Conservation (phyloP, 371 early-diverging fungal genomes). For the Smittium culicis region DNA sequence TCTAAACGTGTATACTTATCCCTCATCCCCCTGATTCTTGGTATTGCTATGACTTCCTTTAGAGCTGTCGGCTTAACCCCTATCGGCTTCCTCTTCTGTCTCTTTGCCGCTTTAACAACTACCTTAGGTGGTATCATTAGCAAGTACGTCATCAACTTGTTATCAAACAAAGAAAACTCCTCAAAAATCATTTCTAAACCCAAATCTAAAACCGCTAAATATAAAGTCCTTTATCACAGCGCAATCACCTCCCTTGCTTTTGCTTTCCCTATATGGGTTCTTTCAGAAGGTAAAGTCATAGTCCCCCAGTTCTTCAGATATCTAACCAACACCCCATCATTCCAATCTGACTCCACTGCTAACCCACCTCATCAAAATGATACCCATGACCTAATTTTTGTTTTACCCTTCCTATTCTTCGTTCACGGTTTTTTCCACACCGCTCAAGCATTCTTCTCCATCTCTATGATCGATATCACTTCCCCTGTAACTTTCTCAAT, state of each 20-base stretch:
- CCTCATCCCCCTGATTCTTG: conserved; percentile 63
- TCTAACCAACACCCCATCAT: conserved; percentile 1
- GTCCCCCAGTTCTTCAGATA: conserved; percentile 11
- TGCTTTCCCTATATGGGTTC: conserved; percentile 71
- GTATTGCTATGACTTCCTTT: conserved; percentile 66
- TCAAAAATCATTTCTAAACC: conserved; percentile 21
- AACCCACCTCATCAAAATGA: not conserved
- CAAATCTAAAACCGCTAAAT: conserved; percentile 60
- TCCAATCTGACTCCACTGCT: not conserved
- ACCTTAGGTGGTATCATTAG: conserved; percentile 63
- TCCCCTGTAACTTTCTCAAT: conserved; percentile 82
- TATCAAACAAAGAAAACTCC: conserved; percentile 32
- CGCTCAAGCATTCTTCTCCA: conserved; percentile 63
- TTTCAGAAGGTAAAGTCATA: conserved; percentile 44
- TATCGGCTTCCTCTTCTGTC: conserved; percentile 43
- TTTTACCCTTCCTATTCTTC: conserved; percentile 32
- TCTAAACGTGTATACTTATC: conserved; percentile 53
- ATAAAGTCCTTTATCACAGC: conserved; percentile 67
- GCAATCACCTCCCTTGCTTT: conserved; percentile 47
- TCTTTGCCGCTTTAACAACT: conserved; percentile 54
- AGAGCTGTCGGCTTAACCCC: conserved; percentile 17
- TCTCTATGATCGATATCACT: conserved; percentile 57
- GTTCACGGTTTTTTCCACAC: conserved; percentile 69
- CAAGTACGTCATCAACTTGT: conserved; percentile 70
- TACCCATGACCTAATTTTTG: conserved; percentile 15